phyloP scores from a whole-genome alignment of 257 asterid species.

The Lavandula angustifolia region DNA sequence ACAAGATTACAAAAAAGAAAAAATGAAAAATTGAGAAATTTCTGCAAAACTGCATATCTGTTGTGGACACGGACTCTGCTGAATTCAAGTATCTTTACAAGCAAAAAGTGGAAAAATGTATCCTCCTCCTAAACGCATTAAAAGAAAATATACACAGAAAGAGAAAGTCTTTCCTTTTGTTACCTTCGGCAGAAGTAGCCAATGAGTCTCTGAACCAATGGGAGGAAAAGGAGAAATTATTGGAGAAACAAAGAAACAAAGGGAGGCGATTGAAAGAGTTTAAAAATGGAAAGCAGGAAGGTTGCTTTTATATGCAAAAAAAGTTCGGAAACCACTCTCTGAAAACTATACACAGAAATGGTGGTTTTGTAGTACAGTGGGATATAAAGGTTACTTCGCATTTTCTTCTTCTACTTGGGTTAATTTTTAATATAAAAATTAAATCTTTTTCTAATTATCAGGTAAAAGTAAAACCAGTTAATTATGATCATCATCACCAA shows the following conservation, averaged over 20 bases:
- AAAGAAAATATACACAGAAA: neutral
- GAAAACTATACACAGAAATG: conserved; percentile 18
- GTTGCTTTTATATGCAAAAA: conserved; percentile 16
- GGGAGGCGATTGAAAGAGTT: conserved; percentile 32
- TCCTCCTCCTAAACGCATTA: neutral
- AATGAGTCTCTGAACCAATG: conserved; percentile 6
- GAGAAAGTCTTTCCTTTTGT: neutral
- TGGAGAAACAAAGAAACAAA: conserved; percentile 10
- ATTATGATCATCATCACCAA: conserved; percentile 16
- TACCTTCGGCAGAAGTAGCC: too few relatives aligned
- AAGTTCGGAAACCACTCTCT: conserved; percentile 33
- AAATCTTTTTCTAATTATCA: neutral
- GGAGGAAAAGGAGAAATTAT: neutral
- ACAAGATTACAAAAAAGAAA: neutral
- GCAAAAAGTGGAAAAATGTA: neutral
- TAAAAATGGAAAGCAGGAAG: conserved; percentile 25
- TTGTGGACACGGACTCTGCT: neutral
- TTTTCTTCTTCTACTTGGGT: conserved; percentile 19
- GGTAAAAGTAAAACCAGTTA: conserved; percentile 42
- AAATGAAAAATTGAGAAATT: neutral
- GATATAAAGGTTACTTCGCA: conserved; percentile 15
- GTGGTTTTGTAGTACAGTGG: conserved; percentile 30
- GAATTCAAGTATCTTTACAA: neutral
- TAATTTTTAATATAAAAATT: neutral
- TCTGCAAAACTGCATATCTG: neutral